These are phyloP conservation scores for Solanum hybrid DNA, from an alignment of 305 asterid species.

Conservation along the genomic window DNA sequence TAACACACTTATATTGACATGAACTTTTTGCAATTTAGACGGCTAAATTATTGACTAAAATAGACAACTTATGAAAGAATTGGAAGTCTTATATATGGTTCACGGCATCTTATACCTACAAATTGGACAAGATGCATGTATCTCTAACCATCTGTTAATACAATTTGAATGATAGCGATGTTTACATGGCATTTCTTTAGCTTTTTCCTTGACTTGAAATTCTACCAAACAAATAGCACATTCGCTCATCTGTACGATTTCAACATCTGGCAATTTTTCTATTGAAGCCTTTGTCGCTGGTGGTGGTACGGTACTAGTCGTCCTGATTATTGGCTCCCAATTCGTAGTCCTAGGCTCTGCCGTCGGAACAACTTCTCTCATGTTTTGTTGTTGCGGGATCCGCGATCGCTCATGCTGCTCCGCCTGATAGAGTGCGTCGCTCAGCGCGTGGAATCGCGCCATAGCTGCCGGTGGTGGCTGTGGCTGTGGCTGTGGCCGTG, in stretches of 20 bases:
- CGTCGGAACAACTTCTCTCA: neutral
- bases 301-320: conserved; percentile 20
- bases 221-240: conserved; percentile 69
- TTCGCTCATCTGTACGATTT: conserved; percentile 17
- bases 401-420: neutral
- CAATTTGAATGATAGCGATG: conserved; percentile 39
- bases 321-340: neutral
- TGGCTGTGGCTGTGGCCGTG: neutral
- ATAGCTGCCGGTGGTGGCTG: neutral
- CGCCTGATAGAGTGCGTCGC: neutral
- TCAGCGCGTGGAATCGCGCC: neutral
- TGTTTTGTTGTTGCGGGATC: neutral
- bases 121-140: conserved; percentile 71
- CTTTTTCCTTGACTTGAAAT: conserved; percentile 22
- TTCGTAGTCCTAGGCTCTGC: neutral
- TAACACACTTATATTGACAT: too few species aligned
- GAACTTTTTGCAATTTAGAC: neutral
- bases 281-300: conserved; percentile 54
- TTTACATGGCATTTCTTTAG: conserved; percentile 43
- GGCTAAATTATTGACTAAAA: neutral
- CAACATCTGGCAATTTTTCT: conserved; percentile 40
- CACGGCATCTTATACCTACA: conserved; percentile 46
- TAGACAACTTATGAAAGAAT: neutral
- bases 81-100: neutral
- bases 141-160: conserved; percentile 17